These are phyloP conservation scores for Pichia membranifaciens DNA, from an alignment of 805 yeast species.

Conservation along the genomic window DNA sequence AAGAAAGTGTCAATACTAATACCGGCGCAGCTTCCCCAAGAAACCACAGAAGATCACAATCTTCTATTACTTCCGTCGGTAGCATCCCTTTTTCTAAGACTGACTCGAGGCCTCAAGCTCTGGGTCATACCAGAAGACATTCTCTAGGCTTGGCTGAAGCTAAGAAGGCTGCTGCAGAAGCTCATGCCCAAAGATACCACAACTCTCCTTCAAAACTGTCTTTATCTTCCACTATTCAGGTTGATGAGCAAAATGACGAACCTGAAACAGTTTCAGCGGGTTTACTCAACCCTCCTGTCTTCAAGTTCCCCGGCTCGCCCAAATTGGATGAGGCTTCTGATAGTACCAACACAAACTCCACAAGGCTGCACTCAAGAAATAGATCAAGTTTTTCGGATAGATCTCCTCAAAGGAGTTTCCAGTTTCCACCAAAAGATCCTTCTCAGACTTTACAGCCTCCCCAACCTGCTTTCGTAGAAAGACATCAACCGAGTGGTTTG, in stretches of 20 bases:
- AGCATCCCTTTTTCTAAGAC: constrained; percentile 18
- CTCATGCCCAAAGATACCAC: constrained; percentile 58
- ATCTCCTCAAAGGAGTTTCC: constrained; percentile 48
- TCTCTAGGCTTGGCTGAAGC: constrained; percentile 90
- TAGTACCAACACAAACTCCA: constrained; percentile 7
- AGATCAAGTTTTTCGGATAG: constrained; percentile 25
- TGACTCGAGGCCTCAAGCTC: constrained; percentile 29
- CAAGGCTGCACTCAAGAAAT: constrained; percentile 21
- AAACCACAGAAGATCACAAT: constrained; percentile 46
- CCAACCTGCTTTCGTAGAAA: constrained; percentile 44
- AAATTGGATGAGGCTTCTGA: constrained; percentile 12
- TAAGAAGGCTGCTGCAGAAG: constrained; percentile 92
- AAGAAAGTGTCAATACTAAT: neutral
- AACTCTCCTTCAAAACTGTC: constrained; percentile 31
- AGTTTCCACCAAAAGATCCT: constrained; percentile 54
- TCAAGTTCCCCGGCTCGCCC: constrained; percentile 50
- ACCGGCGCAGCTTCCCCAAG: constrained; percentile 15
- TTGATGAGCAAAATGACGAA: constrained; percentile 1
- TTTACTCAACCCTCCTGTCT: constrained; percentile 31
- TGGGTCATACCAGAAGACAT: constrained; percentile 87
- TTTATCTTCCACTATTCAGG: constrained; percentile 9
- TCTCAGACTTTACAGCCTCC: constrained; percentile 40
- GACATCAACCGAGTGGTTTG: constrained; percentile 19
- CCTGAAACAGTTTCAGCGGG: constrained; percentile 2
- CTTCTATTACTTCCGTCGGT: constrained; percentile 25